Evolutionary conservation across 2,329 filamentous ascomycete species (phyloP), one percentile per base, ranked within the genome.

Genomic region (Sphaerulina populicola): DNA sequence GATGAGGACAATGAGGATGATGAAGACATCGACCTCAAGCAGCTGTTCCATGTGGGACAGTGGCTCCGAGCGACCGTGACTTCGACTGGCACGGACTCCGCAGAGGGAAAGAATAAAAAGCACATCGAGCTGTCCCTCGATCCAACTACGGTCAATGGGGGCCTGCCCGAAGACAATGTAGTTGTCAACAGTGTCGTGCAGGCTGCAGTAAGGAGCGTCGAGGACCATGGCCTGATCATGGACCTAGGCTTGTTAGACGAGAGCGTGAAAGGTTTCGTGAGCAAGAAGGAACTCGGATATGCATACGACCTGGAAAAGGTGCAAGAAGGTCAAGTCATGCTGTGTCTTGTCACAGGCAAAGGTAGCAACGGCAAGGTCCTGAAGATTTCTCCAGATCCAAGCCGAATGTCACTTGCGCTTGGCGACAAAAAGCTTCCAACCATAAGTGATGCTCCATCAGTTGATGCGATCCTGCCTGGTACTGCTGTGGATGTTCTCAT

Each of bases 161-260:
- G 86, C 1, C 73, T 98, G 18, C 74, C 78, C 3, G 78, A 80
- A 58, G 80, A 85, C 37, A 88, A 88, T 61, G 70, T 96, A 8
- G 81, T 93, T 8, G 71, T 78, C 37, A 85, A 94, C 63, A 77
- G 76, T 57, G 89, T 86, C 41, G 74, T 97, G 15, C 94, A 97
- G 77, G 91, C 89, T 1, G 85, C 89, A 0, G 83, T 98, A 23
- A 71, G 79, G 45, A 98, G 91, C 68, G 85, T 94, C n/a, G 91
- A 98, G 69, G 94, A 98, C 62, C 90, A 95, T 64, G 93, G 93
- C 55, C 78, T 93, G 52, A 80, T 97, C 50, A 95, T 98, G 88
- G 88, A 96, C 60, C 71, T 97, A 35, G 88, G 88, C 14, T 74
- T 97, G 6, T 75, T 82, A 33, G 80, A 82, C 47, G 72, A 77